Evolutionary conservation across 192 early-diverging fungal genomes (phyloP), one percentile per base, ranked within the genome.

Genomic region (Rhizophagus clarus): DNA sequence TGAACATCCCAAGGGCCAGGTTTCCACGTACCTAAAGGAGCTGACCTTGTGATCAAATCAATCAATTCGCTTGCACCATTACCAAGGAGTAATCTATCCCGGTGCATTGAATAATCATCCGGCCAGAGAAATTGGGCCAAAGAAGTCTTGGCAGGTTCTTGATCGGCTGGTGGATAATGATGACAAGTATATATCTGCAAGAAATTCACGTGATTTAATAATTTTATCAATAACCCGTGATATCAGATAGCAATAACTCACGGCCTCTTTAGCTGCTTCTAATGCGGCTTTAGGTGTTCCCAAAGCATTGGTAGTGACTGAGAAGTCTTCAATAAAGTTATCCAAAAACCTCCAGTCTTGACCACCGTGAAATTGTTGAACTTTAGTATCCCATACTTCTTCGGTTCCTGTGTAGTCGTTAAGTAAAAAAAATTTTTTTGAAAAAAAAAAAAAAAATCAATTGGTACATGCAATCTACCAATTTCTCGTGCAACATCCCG

Each of bases 251-350:
- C 37, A 40, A 34, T 5, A 62, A 85, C 91, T 73, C 88, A 94
- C 92, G 4, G 93, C 89, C 69, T 92, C 90, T 17, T 88, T 83
- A 14, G 94, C 93, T 29, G 94, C 94, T 62, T 91, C 82, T 79
- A 94, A 84, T 40, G 94, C 96, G 60, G 84, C 85, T 74, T 87
- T 81, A 26, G 96, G 95, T 60, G 93, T 95, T 26, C 96, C 96
- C 51, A 96, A 88, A 42, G 89, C 93, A 82, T 97, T 97, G 76
- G 96, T 97, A 26, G 96, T 97, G 22, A 97, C 96, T 76, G 91
- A 93, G 79, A 96, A 97, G 84, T 97, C 96, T 77, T 97, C 96
- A 62, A 96, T 88, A 89, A 97, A 97, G 85, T 96, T 95, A 80
- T 91, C 88, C 37, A 97, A 87, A 69, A 90, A 91, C 34, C 87